Evolutionary conservation across 2,329 filamentous ascomycete genomes (phyloP).

Genomic region (Alternaria gaisen): DNA sequence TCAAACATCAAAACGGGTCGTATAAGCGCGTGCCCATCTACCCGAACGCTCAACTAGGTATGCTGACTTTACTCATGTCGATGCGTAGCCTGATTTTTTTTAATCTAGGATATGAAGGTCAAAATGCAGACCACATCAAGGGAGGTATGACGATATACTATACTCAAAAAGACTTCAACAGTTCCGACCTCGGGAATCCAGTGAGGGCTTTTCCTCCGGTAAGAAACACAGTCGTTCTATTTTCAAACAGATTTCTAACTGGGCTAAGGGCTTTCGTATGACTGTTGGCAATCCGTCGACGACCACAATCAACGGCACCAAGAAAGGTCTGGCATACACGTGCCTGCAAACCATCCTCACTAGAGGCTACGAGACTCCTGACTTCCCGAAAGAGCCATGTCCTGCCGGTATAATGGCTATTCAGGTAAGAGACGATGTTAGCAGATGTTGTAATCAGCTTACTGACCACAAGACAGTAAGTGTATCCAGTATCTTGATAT

Average conservation of each 20-base stretch:
- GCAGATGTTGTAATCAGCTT: not conserved
- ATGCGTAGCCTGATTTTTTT: not conserved
- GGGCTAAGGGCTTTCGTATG: conserved; percentile 42
- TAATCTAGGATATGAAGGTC: not conserved
- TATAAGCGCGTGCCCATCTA: conserved; percentile 43
- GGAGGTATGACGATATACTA: conserved; percentile 47
- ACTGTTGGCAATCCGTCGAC: conserved; percentile 46
- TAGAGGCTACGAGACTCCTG: conserved; percentile 35
- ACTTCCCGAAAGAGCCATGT: conserved; percentile 29
- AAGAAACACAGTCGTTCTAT: not conserved
- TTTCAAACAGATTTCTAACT: conserved; percentile 1
- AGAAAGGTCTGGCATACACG: conserved; percentile 39
- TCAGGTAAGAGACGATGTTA: not conserved
- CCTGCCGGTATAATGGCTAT: conserved; percentile 10
- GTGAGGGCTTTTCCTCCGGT: conserved; percentile 38
- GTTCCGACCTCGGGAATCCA: conserved; percentile 42
- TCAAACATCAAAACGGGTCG: conserved; percentile 40
- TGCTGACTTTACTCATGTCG: conserved; percentile 17
- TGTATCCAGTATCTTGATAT: not conserved
- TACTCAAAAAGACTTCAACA: conserved; percentile 48
- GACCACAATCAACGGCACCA: conserved; percentile 23
- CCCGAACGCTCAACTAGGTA: conserved; percentile 26
- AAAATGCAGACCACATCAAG: conserved; percentile 30
- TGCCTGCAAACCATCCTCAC: conserved; percentile 42
- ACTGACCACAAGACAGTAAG: conserved; percentile 1